A percentile compares a stretch with the other conserved stretches of the same genome.
These are phyloP conservation scores for Aspergillus sp. DNA, from an alignment of 2,329 filamentous ascomycete species.

Conservation along the genomic window DNA sequence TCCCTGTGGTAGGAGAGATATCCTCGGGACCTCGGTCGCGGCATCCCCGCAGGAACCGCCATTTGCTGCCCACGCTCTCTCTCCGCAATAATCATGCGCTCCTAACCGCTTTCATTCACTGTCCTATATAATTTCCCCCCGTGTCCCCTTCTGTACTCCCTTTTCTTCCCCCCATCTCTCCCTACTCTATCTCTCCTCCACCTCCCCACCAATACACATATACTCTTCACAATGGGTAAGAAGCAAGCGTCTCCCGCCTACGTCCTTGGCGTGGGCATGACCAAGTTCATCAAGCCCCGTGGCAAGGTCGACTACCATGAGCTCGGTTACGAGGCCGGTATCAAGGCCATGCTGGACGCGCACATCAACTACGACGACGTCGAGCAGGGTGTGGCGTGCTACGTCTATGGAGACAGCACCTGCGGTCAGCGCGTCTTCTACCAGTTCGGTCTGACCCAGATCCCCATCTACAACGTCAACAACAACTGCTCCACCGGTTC, in stretches of 20 bases:
- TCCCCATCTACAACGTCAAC: constrained; percentile 97
- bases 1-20: constrained; percentile 3
- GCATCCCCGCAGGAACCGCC: constrained; percentile 22
- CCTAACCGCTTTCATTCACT: constrained; percentile 1
- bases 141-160: neutral
- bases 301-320: constrained; percentile 94
- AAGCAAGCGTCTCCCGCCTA: constrained; percentile 63
- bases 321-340: constrained; percentile 85
- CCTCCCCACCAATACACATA: constrained; percentile 6
- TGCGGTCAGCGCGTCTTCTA: constrained; percentile 97
- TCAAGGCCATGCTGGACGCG: constrained; percentile 74
- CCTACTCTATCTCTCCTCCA: neutral
- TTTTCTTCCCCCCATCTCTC: constrained; percentile 3
- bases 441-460: constrained; percentile 95
- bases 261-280: constrained; percentile 97
- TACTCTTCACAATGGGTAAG: constrained; percentile 48
- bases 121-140: neutral
- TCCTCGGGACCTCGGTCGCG: constrained; percentile 36
- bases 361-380: constrained; percentile 97
- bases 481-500: constrained; percentile 98
- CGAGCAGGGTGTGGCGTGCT: constrained; percentile 93
- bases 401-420: constrained; percentile 94
- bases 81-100: constrained; percentile 6
- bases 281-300: constrained; percentile 96
- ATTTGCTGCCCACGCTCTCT: neutral